Evolutionary conservation across 2,329 filamentous ascomycete species (phyloP).

Genomic region (Penicillium sp.): DNA sequence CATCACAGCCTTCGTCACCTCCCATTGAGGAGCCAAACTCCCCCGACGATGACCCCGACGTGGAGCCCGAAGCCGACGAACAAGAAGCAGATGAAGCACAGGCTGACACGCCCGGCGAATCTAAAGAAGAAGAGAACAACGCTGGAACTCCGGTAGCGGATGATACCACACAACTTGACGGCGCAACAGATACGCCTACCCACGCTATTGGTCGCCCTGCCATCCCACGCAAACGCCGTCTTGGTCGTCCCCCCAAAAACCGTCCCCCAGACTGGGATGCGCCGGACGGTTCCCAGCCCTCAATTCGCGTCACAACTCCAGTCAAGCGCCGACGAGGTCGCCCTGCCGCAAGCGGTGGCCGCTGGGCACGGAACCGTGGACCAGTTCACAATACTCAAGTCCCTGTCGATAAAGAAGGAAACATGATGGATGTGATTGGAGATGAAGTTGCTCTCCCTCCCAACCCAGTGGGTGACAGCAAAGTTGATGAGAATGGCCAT

Average conservation of each 20-base stretch:
- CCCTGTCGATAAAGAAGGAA: conserved; percentile 90
- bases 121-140: conserved; percentile 50
- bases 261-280: conserved; percentile 76
- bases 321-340: conserved; percentile 61
- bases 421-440: conserved; percentile 83
- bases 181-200: conserved; percentile 54
- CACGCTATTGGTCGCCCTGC: conserved; percentile 56
- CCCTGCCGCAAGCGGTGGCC: conserved; percentile 58
- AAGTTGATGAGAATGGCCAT: conserved; percentile 87
- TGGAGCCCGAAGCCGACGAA: conserved; percentile 22
- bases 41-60: conserved; percentile 30
- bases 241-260: conserved; percentile 87
- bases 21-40: conserved; percentile 25
- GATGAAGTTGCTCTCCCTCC: conserved; percentile 90
- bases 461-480: conserved; percentile 85
- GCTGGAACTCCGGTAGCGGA: conserved; percentile 39
- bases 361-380: conserved; percentile 75
- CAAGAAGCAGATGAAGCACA: conserved; percentile 38
- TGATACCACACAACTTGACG: conserved; percentile 50
- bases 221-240: conserved; percentile 69
- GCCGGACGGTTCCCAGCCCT: conserved; percentile 52
- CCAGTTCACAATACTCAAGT: conserved; percentile 79
- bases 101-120: conserved; percentile 19
- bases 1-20: conserved; percentile 28
- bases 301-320: conserved; percentile 55